These are phyloP conservation scores for Gloeopeniophorella convolvens DNA, from an alignment of 768 basidiomycete species.

Conservation along the genomic window DNA sequence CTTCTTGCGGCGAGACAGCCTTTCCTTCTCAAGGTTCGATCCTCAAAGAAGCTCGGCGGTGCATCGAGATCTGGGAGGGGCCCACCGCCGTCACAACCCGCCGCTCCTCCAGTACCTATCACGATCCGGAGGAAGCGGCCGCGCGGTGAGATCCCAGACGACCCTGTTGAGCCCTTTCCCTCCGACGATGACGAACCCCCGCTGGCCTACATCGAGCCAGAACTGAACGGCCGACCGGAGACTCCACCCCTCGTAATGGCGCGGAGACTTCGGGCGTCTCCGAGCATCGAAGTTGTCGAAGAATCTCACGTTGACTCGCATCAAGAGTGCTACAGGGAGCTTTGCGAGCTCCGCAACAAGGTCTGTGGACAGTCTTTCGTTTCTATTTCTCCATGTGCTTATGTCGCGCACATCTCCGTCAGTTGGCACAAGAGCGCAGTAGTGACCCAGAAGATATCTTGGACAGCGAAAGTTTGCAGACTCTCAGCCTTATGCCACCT, in stretches of 20 bases:
- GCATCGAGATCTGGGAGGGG: background rate
- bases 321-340: constrained; percentile 6
- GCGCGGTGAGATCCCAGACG: background rate
- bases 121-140: constrained; percentile 6
- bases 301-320: background rate
- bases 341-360: constrained; percentile 12
- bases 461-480: constrained; percentile 31
- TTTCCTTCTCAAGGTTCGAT: constrained; percentile 9
- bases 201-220: constrained; percentile 10
- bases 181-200: constrained; percentile 1
- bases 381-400: background rate
- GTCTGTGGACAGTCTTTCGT: constrained; percentile 4
- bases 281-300: constrained; percentile 6
- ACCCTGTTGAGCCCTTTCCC: constrained; percentile 9
- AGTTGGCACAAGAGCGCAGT: background rate
- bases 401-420: background rate
- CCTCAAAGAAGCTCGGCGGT: background rate
- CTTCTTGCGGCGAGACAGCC: constrained; percentile 1
- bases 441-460: constrained; percentile 29
- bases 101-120: background rate
- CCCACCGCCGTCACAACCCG: background rate
- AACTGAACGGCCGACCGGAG: background rate
- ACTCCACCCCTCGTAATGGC: background rate
- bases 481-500: constrained; percentile 35
- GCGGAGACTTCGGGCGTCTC: background rate